A percentile compares a stretch with the other conserved stretches of the same genome.
These are phyloP conservation scores for Tothia fuscella DNA, from an alignment of 2,329 filamentous ascomycete species.

Conservation along the genomic window DNA sequence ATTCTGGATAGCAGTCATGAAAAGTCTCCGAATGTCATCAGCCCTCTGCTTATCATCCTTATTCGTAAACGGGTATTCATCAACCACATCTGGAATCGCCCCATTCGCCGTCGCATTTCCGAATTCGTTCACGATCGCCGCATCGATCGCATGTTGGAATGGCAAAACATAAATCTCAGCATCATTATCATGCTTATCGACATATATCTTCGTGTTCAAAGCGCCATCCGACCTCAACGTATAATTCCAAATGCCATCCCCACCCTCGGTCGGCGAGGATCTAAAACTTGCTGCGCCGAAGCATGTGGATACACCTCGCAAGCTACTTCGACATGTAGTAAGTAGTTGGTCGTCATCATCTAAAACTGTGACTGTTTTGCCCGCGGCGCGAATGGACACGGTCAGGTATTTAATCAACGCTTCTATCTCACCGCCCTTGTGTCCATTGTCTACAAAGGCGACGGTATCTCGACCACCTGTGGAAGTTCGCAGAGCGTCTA, in stretches of 20 bases:
- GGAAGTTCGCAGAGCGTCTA: slow-evolving; percentile 49
- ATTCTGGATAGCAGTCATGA: slow-evolving; percentile 62
- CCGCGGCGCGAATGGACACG: slow-evolving; percentile 42
- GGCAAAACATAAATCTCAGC: slow-evolving; percentile 68
- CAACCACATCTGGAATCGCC: slow-evolving; percentile 26
- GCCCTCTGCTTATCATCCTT: slow-evolving; percentile 55
- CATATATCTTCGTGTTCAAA: slow-evolving; percentile 51
- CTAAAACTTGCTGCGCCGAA: slow-evolving; percentile 65
- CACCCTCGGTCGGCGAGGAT: slow-evolving; percentile 55
- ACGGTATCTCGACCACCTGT: slow-evolving; percentile 53
- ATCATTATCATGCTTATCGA: slow-evolving; percentile 56
- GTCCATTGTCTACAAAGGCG: slow-evolving; percentile 66
- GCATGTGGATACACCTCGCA: slow-evolving; percentile 19
- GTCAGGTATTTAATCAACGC: slow-evolving; percentile 54
- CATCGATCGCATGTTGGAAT: slow-evolving; percentile 66
- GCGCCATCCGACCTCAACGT: slow-evolving; percentile 66
- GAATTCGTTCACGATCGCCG: slow-evolving; percentile 50
- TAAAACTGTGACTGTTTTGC: slow-evolving; percentile 44
- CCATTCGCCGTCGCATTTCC: slow-evolving; percentile 33
- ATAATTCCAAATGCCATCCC: slow-evolving; percentile 71
- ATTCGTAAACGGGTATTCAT: slow-evolving; percentile 68
- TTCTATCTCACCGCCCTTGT: slow-evolving; percentile 56
- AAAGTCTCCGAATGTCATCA: slow-evolving; percentile 52
- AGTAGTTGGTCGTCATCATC: slow-evolving; percentile 46
- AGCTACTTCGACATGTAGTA: slow-evolving; percentile 45